These are phyloP conservation scores for Erythrobasidium hasegawianum DNA, from an alignment of 1,284 basidiomycete genomes.

Conservation along the genomic window DNA sequence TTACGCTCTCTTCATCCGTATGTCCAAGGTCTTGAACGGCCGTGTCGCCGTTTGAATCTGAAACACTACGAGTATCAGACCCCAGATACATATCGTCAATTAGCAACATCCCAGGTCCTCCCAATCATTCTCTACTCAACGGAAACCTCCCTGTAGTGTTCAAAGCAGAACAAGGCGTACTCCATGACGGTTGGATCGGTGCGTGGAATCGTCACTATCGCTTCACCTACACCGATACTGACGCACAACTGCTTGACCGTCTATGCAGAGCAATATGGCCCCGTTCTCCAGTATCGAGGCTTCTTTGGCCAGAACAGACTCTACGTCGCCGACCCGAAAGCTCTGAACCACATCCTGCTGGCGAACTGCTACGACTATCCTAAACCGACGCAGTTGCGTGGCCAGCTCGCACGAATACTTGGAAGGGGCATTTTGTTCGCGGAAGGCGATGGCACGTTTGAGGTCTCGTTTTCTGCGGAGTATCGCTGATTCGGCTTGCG, in stretches of 20 bases:
- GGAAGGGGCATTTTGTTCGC: constrained; percentile 47
- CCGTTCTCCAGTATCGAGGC: constrained; percentile 6
- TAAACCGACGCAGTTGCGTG: constrained; percentile 62
- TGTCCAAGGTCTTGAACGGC: no score
- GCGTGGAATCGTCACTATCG: background rate
- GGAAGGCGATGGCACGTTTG: constrained; percentile 44
- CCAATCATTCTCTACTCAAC: background rate
- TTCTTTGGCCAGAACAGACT: constrained; percentile 53
- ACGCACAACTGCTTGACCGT: no score
- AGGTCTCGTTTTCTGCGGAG: no score
- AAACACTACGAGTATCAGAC: no score
- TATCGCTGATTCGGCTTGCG: no score
- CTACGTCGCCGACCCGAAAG: constrained; percentile 60
- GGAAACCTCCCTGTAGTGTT: constrained; percentile 15
- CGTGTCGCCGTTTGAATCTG: no score
- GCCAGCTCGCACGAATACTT: constrained; percentile 53
- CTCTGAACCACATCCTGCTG: constrained; percentile 60
- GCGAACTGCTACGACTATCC: constrained; percentile 61
- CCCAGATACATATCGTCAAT: constrained; percentile 2
- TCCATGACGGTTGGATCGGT: background rate
- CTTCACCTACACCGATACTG: no score
- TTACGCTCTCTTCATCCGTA: no score
- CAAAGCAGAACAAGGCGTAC: background rate
- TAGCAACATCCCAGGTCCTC: constrained; percentile 13
- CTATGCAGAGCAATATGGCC: constrained; percentile 17